phyloP scores from a whole-genome alignment of 257 asterid species.

The Verbena officinalis region DNA sequence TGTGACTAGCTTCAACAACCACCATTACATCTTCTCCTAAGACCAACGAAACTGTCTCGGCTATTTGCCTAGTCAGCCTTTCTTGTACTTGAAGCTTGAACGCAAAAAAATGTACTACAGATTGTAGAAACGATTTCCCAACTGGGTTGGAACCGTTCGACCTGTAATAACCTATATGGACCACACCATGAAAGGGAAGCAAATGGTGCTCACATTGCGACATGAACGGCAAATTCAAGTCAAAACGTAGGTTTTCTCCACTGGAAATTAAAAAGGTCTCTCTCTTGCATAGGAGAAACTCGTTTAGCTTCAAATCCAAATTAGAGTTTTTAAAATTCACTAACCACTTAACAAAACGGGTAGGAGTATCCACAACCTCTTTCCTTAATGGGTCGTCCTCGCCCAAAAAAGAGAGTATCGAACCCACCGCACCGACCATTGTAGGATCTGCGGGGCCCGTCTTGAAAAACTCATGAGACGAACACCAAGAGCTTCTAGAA shows the following conservation, averaged over 20 bases:
- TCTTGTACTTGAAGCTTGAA: slow-evolving; percentile 98
- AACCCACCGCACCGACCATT: slow-evolving; percentile 59
- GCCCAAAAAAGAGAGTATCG: slow-evolving; percentile 72
- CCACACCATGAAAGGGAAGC: slow-evolving; percentile 92
- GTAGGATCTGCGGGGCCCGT: slow-evolving; percentile 41
- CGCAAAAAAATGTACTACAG: slow-evolving; percentile 78
- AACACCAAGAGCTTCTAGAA: slow-evolving; percentile 81
- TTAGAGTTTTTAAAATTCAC: slow-evolving; percentile 61
- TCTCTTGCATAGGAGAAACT: slow-evolving; percentile 39
- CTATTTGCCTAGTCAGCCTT: slow-evolving; percentile 91
- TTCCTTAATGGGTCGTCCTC: slow-evolving; percentile 76
- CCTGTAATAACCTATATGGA: slow-evolving; percentile 74
- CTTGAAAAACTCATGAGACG: slow-evolving; percentile 41
- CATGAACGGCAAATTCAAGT: slow-evolving; percentile 72
- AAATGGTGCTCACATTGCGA: slow-evolving; percentile 95
- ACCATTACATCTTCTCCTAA: slow-evolving; percentile 87
- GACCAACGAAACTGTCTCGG: slow-evolving; percentile 67
- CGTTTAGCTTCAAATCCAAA: slow-evolving; percentile 63
- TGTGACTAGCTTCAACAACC: slow-evolving; percentile 88
- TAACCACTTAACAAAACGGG: slow-evolving; percentile 76
- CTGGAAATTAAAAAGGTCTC: slow-evolving; percentile 36
- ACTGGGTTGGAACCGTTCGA: slow-evolving; percentile 46
- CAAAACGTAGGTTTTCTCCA: slow-evolving; percentile 47
- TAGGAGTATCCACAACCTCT: slow-evolving; percentile 78
- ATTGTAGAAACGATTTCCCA: slow-evolving; percentile 63